phyloP scores from a whole-genome alignment of 179 eudicot genomes.

The Corrigiola litoralis region DNA sequence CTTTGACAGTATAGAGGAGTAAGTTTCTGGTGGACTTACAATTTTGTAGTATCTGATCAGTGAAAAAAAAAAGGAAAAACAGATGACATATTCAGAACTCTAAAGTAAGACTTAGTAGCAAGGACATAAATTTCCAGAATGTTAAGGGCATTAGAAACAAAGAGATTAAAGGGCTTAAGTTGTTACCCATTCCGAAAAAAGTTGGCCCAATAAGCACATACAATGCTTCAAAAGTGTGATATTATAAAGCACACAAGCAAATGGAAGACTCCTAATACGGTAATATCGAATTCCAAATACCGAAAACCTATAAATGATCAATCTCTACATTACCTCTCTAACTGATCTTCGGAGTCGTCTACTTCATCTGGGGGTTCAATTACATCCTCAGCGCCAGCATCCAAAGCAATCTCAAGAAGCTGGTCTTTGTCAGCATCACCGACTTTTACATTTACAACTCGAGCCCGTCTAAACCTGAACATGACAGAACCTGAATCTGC shows the following conservation, averaged over 20 bases:
- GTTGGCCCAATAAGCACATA: neutral
- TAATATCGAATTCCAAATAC: neutral
- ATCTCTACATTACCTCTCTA: constrained; percentile 48
- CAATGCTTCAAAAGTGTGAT: neutral
- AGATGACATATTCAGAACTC: constrained; percentile 12
- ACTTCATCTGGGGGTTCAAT: constrained; percentile 66
- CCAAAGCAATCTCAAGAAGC: constrained; percentile 81
- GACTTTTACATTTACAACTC: constrained; percentile 61
- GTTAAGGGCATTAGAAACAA: no score
- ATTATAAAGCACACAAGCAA: neutral
- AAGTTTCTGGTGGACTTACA: constrained; percentile 68
- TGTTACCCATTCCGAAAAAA: no score
- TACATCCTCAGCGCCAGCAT: constrained; percentile 93
- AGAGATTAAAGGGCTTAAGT: no score
- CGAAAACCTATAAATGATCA: neutral
- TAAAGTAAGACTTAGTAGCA: neutral
- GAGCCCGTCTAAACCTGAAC: constrained; percentile 84
- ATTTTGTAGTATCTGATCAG: constrained; percentile 65
- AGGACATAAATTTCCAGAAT: no score
- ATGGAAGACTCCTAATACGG: neutral
- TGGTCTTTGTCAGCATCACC: constrained; percentile 66
- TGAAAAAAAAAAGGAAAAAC: neutral
- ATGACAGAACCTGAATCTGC: constrained; percentile 90
- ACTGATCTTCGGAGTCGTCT: constrained; percentile 55
- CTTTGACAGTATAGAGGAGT: constrained; percentile 54